phyloP scores from a whole-genome alignment of 1,284 basidiomycete genomes.

The Moesziomyces sp. region DNA sequence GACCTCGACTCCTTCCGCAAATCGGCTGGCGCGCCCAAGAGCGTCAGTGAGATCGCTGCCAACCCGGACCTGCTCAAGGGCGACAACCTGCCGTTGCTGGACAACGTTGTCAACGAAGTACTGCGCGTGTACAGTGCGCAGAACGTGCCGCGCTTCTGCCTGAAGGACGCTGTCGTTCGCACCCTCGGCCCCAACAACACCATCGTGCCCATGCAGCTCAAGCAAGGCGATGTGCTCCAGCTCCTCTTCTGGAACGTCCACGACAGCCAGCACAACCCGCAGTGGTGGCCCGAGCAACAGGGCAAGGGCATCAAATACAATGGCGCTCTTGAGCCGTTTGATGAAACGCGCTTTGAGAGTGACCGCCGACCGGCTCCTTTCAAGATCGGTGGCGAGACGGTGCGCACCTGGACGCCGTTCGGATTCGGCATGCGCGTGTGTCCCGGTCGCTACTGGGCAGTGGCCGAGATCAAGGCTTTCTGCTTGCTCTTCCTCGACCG shows the following conservation, averaged over 20 bases:
- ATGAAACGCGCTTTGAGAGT: constrained; percentile 13
- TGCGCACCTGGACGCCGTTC: constrained; percentile 24
- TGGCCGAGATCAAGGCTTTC: constrained; percentile 30
- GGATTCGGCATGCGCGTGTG: constrained; percentile 16
- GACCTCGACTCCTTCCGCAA: constrained; percentile 3
- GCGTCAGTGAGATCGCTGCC: background rate
- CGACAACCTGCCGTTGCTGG: constrained; percentile 13
- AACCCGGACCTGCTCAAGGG: constrained; percentile 13
- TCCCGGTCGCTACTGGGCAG: constrained; percentile 32
- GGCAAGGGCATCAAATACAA: constrained; percentile 1
- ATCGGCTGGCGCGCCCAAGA: background rate
- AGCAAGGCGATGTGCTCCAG: constrained; percentile 19
- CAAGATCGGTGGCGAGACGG: constrained; percentile 9
- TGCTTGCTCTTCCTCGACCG: constrained; percentile 17
- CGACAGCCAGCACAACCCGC: constrained; percentile 1
- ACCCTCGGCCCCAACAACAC: constrained; percentile 1
- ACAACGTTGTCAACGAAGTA: constrained; percentile 17
- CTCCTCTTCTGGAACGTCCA: constrained; percentile 22
- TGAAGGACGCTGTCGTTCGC: constrained; percentile 14
- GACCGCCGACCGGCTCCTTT: background rate
- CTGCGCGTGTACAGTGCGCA: constrained; percentile 14
- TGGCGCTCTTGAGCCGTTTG: constrained; percentile 14
- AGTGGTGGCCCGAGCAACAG: constrained; percentile 15
- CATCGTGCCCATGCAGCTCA: constrained; percentile 8
- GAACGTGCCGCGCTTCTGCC: constrained; percentile 16